Conservation (phyloP, 257 asterid genomes). For the Echites panduratus region DNA sequence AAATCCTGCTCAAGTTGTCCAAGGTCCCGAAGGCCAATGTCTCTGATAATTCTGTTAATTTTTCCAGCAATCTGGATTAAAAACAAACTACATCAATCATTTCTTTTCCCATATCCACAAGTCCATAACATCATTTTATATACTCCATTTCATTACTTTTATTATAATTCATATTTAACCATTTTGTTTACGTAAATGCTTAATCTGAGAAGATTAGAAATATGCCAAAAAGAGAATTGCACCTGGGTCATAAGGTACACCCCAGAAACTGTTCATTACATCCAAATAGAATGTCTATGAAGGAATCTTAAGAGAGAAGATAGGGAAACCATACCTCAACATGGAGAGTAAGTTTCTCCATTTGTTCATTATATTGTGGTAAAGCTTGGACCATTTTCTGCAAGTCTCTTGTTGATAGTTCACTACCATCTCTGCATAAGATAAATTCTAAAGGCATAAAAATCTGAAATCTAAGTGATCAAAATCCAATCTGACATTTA, state of each 20-base stretch:
- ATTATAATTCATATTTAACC: background rate
- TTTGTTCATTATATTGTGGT: slow-evolving; percentile 90
- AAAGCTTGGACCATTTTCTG: slow-evolving; percentile 98
- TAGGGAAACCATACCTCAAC: slow-evolving; percentile 63
- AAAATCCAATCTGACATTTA: background rate
- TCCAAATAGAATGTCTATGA: background rate
- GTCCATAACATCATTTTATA: background rate
- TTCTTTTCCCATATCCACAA: background rate
- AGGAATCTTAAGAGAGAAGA: background rate
- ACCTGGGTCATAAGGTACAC: background rate
- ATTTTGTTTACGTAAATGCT: background rate
- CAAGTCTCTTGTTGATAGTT: slow-evolving; percentile 84
- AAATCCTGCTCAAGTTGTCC: slow-evolving; percentile 98
- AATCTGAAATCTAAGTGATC: background rate
- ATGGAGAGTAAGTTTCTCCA: slow-evolving; percentile 85
- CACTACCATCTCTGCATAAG: slow-evolving; percentile 73
- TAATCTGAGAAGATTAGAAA: background rate
- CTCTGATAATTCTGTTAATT: slow-evolving; percentile 61
- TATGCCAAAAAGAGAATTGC: background rate
- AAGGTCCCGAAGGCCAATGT: slow-evolving; percentile 68
- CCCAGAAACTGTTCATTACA: background rate
- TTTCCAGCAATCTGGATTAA: slow-evolving; percentile 87
- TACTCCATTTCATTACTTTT: background rate
- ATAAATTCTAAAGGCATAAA: slow-evolving; percentile 5
- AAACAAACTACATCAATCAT: slow-evolving; percentile 7